Base-by-base conservation (phyloP, 2,329 filamentous ascomycete genomes). In the Ophiocordyceps unilateralis region DNA sequence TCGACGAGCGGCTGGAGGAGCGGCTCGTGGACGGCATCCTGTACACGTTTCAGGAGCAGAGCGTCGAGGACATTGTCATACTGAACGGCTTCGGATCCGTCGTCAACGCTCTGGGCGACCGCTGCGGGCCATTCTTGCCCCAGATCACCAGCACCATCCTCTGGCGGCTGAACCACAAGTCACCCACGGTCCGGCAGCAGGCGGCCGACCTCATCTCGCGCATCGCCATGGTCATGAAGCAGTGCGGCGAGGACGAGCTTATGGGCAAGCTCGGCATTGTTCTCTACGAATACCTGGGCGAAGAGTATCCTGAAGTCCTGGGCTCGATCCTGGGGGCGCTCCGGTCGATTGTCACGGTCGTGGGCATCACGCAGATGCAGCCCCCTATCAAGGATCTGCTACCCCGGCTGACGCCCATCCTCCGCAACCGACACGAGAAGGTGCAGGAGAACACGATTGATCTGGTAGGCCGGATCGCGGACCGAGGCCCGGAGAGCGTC, bases 381-480 rank as follows among this genome's bases (percentile, higher is more conserved):
- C 91, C 91, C 14, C 89, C 91, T 2, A 96, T 98, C 67, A 89
- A 89, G 59, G 93, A 98, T 58, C 72, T 98, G 24, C 74, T 98
- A 10, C 91, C 91, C 15, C 85, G 91, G 36, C 76, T 98, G 28
- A 98, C 91, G 1, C 91, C 91, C n/a, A 98, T 98, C 59, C 72
- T 98, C 43, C 85, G 91, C 58, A 98, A 98, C 65, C 83, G 91
- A 49, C 91, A 98, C 66, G 91, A 98, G 58, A 98, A 98, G 64
- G 93, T 98, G 38, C 91, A 98, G 60, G 91, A 98, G 57, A 98
- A 98, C 63, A 96, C 91, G 0, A 96, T 98, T 53, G 91, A 98
- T 59, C 73, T 98, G 2, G 91, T 98, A 19, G 91, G 91, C 44
- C 89, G 91, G 70, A 96, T 98, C 53, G 91, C 93, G 15, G 91